These are phyloP conservation scores for Claviceps humidiphila DNA, from an alignment of 2,329 filamentous ascomycete genomes.

Conservation along the genomic window DNA sequence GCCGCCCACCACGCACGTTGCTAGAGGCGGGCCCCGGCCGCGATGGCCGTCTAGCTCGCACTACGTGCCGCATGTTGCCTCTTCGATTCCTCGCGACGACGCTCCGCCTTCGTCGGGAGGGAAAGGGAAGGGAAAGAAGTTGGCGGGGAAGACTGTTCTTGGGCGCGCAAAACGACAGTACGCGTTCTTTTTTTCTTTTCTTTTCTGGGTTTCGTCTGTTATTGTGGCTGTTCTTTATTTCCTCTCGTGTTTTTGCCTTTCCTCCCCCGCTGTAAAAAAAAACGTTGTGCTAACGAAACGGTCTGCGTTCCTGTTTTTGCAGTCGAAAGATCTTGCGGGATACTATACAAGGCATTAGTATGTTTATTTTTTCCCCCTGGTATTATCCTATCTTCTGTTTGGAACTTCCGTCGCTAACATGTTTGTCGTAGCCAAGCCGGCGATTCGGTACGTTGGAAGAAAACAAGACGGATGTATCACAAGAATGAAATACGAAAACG, in stretches of 20 bases:
- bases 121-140: neutral
- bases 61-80: no score
- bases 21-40: neutral
- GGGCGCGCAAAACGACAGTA: constrained; percentile 2
- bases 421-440: constrained; percentile 2
- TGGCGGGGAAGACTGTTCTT: constrained; percentile 3
- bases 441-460: constrained; percentile 1
- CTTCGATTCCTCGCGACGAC: neutral
- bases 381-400: no score
- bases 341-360: constrained; percentile 8
- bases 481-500: no score
- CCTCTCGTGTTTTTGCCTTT: neutral
- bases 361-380: neutral
- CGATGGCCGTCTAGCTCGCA: neutral
- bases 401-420: neutral
- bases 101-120: neutral
- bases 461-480: neutral
- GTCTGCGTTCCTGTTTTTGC: no score
- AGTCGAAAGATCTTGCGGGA: constrained; percentile 10
- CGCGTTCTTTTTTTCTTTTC: neutral
- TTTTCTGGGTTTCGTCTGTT: neutral
- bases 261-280: neutral
- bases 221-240: neutral
- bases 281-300: neutral
- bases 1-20: neutral